These are phyloP conservation scores for Wickerhamomyces bisporus DNA, from an alignment of 805 yeast genomes.

Conservation along the genomic window DNA sequence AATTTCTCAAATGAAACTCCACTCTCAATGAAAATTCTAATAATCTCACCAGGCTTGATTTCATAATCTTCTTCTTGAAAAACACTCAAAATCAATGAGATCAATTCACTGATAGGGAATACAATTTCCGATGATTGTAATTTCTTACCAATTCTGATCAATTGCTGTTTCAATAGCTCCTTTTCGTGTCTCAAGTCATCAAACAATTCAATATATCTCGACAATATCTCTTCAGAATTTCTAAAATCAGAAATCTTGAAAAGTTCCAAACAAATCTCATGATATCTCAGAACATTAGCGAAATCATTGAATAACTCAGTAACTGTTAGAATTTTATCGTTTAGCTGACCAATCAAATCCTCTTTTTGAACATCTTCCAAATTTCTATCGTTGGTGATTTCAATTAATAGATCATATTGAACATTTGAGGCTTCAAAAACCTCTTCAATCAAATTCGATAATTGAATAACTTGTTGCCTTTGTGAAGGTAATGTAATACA, in stretches of 20 bases:
- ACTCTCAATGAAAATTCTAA: constrained; percentile 56
- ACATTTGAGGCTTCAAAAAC: constrained; percentile 81
- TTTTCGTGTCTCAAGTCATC: constrained; percentile 25
- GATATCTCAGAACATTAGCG: constrained; percentile 84
- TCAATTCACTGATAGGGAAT: constrained; percentile 70
- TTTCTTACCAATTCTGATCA: constrained; percentile 52
- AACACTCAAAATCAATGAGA: constrained; percentile 59
- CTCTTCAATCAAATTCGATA: constrained; percentile 68
- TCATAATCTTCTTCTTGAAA: constrained; percentile 38
- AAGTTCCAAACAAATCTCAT: constrained; percentile 71
- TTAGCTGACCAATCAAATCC: constrained; percentile 48
- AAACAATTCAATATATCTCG: constrained; percentile 74
- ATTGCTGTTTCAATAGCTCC: constrained; percentile 18
- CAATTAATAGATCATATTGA: constrained; percentile 48
- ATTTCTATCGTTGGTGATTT: constrained; percentile 49
- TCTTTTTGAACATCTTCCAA: constrained; percentile 43
- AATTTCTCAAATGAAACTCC: constrained; percentile 62
- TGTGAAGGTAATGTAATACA: constrained; percentile 73
- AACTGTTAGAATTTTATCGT: constrained; percentile 61
- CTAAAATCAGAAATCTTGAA: constrained; percentile 83
- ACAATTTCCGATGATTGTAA: constrained; percentile 67
- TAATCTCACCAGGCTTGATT: constrained; percentile 43
- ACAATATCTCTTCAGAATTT: constrained; percentile 73
- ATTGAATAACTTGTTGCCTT: constrained; percentile 69
- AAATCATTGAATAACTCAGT: constrained; percentile 80